These are phyloP conservation scores for Leccinum rimulosum DNA, from an alignment of 768 basidiomycete genomes.

Conservation along the genomic window DNA sequence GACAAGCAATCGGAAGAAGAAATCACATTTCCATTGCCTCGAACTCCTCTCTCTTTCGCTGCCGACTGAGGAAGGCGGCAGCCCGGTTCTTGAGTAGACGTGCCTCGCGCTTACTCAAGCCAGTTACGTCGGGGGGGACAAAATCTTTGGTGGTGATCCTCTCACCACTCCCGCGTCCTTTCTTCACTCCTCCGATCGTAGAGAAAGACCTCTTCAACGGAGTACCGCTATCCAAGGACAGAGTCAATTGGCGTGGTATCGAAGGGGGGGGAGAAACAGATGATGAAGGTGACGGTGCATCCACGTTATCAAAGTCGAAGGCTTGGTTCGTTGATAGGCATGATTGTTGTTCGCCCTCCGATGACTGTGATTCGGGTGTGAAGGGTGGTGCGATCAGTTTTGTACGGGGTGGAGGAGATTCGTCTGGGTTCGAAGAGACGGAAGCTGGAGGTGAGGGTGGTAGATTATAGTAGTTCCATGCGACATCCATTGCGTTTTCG, in stretches of 20 bases:
- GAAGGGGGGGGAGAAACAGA: constrained; percentile 31
- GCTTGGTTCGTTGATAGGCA: constrained; percentile 73
- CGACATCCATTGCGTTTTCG: constrained; percentile 36
- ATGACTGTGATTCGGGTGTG: constrained; percentile 41
- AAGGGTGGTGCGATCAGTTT: constrained; percentile 52
- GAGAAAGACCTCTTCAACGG: constrained; percentile 43
- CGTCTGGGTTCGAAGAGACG: constrained; percentile 40
- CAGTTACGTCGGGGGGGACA: constrained; percentile 83
- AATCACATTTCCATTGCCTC: constrained; percentile 88
- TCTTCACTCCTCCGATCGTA: constrained; percentile 43
- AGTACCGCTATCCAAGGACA: constrained; percentile 32
- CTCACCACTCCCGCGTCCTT: constrained; percentile 45
- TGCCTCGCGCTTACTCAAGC: constrained; percentile 87
- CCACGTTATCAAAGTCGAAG: constrained; percentile 50
- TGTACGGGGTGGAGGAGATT: constrained; percentile 44
- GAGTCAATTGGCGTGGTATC: constrained; percentile 32
- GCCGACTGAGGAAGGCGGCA: constrained; percentile 87
- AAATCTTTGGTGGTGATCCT: constrained; percentile 74
- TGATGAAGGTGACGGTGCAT: constrained; percentile 34
- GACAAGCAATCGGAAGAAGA: constrained; percentile 8
- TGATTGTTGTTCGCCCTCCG: constrained; percentile 46
- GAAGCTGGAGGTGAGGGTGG: constrained; percentile 51
- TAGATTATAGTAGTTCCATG: constrained; percentile 48
- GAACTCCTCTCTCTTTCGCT: constrained; percentile 90
- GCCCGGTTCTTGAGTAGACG: constrained; percentile 90